A percentile compares a stretch with the other conserved stretches of the same genome.
Conservation (phyloP, 805 yeast species). For the Zygotorulaspora danielsina region DNA sequence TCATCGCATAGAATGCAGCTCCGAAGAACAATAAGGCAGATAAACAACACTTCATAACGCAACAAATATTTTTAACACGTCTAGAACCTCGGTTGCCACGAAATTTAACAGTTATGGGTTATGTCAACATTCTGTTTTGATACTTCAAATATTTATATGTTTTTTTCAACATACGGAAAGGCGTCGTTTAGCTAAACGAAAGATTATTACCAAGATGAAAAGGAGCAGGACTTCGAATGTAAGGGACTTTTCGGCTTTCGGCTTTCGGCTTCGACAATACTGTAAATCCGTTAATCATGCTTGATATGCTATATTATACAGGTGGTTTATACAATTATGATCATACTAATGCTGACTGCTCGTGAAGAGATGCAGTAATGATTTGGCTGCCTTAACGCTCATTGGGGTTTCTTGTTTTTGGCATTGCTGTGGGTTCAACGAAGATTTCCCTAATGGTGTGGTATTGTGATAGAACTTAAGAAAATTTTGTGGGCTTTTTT, state of each 20-base stretch:
- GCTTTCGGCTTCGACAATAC: not conserved
- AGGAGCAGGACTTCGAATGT: too few relatives aligned
- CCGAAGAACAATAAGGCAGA: slow-evolving; percentile 18
- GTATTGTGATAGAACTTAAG: slow-evolving; percentile 10
- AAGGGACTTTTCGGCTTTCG: too few relatives aligned
- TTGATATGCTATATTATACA: not conserved
- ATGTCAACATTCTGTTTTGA: too few relatives aligned
- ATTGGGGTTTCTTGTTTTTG: slow-evolving; percentile 30
- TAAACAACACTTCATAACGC: slow-evolving; percentile 27
- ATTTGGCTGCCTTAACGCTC: slow-evolving; percentile 37
- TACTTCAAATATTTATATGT: not conserved
- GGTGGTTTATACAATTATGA: not conserved
- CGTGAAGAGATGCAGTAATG: slow-evolving; percentile 32
- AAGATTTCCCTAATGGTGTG: slow-evolving; percentile 12
- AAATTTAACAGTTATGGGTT: too few relatives aligned
- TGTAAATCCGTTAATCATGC: not conserved
- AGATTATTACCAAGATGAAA: not conserved
- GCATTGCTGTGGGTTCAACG: slow-evolving; percentile 4
- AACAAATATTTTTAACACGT: too few relatives aligned
- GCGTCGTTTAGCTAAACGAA: slow-evolving; percentile 2
- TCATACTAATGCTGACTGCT: slow-evolving; percentile 17
- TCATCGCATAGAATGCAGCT: slow-evolving; percentile 24
- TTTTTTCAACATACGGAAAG: not conserved
- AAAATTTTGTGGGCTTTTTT: slow-evolving; percentile 3
- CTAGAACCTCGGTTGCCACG: too few relatives aligned